Base-by-base conservation (phyloP, 2,329 filamentous ascomycete species). In the Epicoccum sorghinum region DNA sequence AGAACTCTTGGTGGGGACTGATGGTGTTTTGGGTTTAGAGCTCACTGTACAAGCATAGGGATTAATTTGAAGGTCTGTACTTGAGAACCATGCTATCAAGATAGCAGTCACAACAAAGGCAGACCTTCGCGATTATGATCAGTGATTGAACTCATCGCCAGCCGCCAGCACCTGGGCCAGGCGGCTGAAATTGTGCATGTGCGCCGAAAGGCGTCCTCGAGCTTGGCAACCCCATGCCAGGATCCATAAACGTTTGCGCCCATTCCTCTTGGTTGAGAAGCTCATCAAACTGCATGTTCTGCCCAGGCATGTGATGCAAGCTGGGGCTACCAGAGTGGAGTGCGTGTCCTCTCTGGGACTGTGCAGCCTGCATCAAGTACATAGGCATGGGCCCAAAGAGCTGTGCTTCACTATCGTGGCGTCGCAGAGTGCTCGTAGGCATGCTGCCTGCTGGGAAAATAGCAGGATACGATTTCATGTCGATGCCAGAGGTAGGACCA, bases 351-450 rank as follows among this genome's bases (percentile, higher is more conserved):
- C 66, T 46, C 38, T 65, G 60, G 30, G 55, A 50, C 43, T 70
- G 68, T 46, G 64, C 60, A 40, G 66, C 77, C 69, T 87, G 84
- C 75, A 89, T 83, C 62, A 91, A 78, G 66, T 90, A 93, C 33
- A 88, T 85, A 13, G 89, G 88, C 33, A 91, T 80, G 1, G 88
- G 85, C 0, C 86, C 87, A 53, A 90, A 85, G 10, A 92, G 79
- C 59, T 91, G 88, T 14, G 88, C 89, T 65, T 92, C 89, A 45
- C 90, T 83, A 48, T 89, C 87, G n/a, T 54, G 63, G 27, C 64
- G 61, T n/a, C 61, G 43, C 5, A 59, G 58, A 14, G 57, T 58
- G 8, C 59, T 51, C 8, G 59, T 51, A 8, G 62, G 48, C 46
- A 68, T 49, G n/a, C 59, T 56, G 10, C 59, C 58, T 7, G 67